A percentile compares a stretch with the other conserved stretches of the same genome.
These are phyloP conservation scores for Paraglomus brasilianum DNA, from an alignment of 192 early-diverging fungal species.

Conservation along the genomic window DNA sequence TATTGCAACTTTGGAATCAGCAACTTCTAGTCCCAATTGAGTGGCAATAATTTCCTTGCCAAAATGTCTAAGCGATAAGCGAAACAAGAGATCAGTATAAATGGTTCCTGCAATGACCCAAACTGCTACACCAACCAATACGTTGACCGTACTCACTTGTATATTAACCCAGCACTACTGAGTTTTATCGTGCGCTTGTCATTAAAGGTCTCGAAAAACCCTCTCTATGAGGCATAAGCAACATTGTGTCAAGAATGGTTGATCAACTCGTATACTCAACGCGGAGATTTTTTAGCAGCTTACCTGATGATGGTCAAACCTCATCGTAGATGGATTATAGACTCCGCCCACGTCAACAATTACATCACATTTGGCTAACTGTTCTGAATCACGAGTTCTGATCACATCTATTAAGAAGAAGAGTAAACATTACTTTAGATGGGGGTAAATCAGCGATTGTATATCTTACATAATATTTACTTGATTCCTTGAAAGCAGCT, in stretches of 20 bases:
- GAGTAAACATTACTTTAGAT: slow-evolving; percentile 6
- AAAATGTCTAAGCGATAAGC: slow-evolving; percentile 63
- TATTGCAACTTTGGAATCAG: slow-evolving; percentile 59
- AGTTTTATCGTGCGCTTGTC: slow-evolving; percentile 77
- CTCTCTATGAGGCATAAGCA: slow-evolving; percentile 51
- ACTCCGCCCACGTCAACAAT: slow-evolving; percentile 95
- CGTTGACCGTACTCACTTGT: slow-evolving; percentile 61
- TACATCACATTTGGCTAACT: slow-evolving; percentile 75
- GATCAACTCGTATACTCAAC: not conserved
- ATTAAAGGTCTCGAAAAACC: slow-evolving; percentile 86
- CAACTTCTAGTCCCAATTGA: slow-evolving; percentile 48
- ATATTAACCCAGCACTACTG: slow-evolving; percentile 92
- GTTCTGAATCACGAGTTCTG: slow-evolving; percentile 80
- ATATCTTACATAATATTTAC: slow-evolving; percentile 24
- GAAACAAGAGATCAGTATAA: slow-evolving; percentile 20
- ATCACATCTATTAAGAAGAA: slow-evolving; percentile 49
- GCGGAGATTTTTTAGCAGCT: slow-evolving; percentile 24
- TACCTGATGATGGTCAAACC: slow-evolving; percentile 89
- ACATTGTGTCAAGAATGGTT: slow-evolving; percentile 2
- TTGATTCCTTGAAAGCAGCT: slow-evolving; percentile 59
- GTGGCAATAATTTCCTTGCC: slow-evolving; percentile 77
- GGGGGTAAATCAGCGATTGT: not conserved
- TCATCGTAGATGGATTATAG: slow-evolving; percentile 72
- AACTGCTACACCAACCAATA: not conserved
- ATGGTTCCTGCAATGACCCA: slow-evolving; percentile 2